phyloP scores from a whole-genome alignment of 345 rosid genomes.

The Brassica incana region DNA sequence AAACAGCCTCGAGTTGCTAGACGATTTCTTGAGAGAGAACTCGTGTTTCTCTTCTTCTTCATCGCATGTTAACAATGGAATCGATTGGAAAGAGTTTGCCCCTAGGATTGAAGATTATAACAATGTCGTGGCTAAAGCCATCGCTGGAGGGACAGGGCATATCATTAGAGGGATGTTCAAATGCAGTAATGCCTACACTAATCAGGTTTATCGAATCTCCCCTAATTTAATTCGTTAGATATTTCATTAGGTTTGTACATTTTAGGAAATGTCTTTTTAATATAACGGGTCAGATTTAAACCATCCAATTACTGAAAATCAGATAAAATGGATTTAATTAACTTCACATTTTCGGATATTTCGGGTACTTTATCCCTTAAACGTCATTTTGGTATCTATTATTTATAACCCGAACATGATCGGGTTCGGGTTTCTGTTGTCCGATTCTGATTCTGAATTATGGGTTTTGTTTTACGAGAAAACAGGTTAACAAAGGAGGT shows the following conservation, averaged over 20 bases:
- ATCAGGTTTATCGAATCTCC: slow-evolving; percentile 51
- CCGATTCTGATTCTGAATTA: not conserved
- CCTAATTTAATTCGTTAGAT: not conserved
- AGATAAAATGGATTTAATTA: not conserved
- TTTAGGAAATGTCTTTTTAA: not conserved
- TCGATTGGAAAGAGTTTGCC: slow-evolving; percentile 91
- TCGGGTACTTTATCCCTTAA: not conserved
- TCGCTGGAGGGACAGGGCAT: slow-evolving; percentile 97
- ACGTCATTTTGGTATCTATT: not conserved
- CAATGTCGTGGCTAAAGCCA: slow-evolving; percentile 70
- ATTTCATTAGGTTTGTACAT: not conserved
- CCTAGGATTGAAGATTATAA: slow-evolving; percentile 76
- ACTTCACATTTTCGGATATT: not conserved
- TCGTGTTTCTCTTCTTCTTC: slow-evolving; percentile 62
- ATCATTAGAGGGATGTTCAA: slow-evolving; percentile 79
- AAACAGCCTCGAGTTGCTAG: slow-evolving; percentile 47
- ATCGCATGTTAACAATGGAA: slow-evolving; percentile 20
- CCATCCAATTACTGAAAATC: not conserved
- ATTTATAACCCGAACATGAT: not conserved
- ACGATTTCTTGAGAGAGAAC: slow-evolving; percentile 61
- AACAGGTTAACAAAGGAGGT: slow-evolving; percentile 75
- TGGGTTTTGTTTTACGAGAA: not conserved
- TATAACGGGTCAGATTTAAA: not conserved
- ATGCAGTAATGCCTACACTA: slow-evolving; percentile 79
- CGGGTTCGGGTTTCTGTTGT: not conserved